Evolutionary conservation across 805 yeast genomes (phyloP).

Genomic region (Starmerella sirachaensis): DNA sequence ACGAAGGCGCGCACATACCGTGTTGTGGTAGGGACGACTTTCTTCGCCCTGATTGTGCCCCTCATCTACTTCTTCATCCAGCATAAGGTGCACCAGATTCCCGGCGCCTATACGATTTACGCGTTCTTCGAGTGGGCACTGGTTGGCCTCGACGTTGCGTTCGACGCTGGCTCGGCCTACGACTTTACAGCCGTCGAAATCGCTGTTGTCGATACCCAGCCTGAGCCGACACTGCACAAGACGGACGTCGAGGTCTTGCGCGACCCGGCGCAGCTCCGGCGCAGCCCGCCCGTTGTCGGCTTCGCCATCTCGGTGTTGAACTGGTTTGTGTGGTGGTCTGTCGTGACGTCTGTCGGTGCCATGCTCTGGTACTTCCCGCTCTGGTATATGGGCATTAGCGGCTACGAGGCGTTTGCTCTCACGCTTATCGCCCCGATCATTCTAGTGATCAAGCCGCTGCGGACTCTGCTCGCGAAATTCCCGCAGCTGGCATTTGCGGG

Average conservation of each 20-base stretch:
- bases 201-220: conserved; percentile 25
- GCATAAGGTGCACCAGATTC: conserved; percentile 72
- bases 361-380: conserved; percentile 95
- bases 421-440: conserved; percentile 41
- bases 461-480: conserved; percentile 30
- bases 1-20: conserved; percentile 38
- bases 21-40: conserved; percentile 41
- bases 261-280: conserved; percentile 17
- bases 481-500: conserved; percentile 47
- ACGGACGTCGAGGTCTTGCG: conserved; percentile 15
- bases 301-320: conserved; percentile 37
- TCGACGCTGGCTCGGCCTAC: conserved; percentile 64
- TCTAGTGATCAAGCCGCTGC: conserved; percentile 36
- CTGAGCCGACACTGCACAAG: conserved; percentile 16
- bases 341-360: conserved; percentile 64
- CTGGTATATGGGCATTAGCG: conserved; percentile 97
- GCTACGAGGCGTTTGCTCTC: conserved; percentile 53
- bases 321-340: conserved; percentile 76
- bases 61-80: conserved; percentile 80
- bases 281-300: conserved; percentile 24
- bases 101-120: conserved; percentile 94
- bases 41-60: conserved; percentile 67
- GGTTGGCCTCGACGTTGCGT: conserved; percentile 68
- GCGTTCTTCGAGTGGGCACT: conserved; percentile 93
- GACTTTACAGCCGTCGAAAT: conserved; percentile 61